A percentile compares a stretch with the other conserved stretches of the same genome.
phyloP scores from a whole-genome alignment of 805 yeast species.

The Barnettozyma pratensis region DNA sequence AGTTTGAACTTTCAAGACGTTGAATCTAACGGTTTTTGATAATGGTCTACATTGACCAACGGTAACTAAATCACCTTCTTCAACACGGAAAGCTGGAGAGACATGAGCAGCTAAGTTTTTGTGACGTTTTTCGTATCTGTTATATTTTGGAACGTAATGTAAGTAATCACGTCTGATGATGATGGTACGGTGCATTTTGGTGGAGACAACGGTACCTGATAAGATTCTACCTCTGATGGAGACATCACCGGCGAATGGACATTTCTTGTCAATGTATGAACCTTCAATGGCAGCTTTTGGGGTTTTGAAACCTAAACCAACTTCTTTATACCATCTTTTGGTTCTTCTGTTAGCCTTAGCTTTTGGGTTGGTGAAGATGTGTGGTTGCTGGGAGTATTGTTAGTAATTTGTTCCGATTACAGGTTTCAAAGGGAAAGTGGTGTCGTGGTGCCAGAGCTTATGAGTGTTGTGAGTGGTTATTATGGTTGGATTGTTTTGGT shows the following conservation, averaged over 20 bases:
- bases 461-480: too few relatives aligned
- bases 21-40: slow-evolving; percentile 99
- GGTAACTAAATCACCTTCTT: slow-evolving; percentile 97
- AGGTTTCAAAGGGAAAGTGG: too few relatives aligned
- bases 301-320: slow-evolving; percentile 99
- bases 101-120: slow-evolving; percentile 99
- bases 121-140: slow-evolving; percentile 99
- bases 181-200: slow-evolving; percentile 99
- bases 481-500: too few relatives aligned
- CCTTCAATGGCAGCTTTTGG: slow-evolving; percentile 98
- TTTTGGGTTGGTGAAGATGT: slow-evolving; percentile 99
- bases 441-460: too few relatives aligned
- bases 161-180: slow-evolving; percentile 99
- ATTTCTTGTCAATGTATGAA: slow-evolving; percentile 98
- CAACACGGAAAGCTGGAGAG: slow-evolving; percentile 99
- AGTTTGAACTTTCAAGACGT: slow-evolving; percentile 93
- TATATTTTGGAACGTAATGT: slow-evolving; percentile 99
- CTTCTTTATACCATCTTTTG: slow-evolving; percentile 99
- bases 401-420: slow-evolving; percentile 26
- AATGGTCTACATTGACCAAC: slow-evolving; percentile 99
- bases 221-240: slow-evolving; percentile 99
- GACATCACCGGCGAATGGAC: slow-evolving; percentile 96
- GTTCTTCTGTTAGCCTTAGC: slow-evolving; percentile 96
- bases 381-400: slow-evolving; percentile 81
- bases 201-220: slow-evolving; percentile 99